Evolutionary conservation across 176 grass and related monocot genomes (phyloP), one percentile per base, ranked within the genome.

Genomic region (Pharus latifolius): DNA sequence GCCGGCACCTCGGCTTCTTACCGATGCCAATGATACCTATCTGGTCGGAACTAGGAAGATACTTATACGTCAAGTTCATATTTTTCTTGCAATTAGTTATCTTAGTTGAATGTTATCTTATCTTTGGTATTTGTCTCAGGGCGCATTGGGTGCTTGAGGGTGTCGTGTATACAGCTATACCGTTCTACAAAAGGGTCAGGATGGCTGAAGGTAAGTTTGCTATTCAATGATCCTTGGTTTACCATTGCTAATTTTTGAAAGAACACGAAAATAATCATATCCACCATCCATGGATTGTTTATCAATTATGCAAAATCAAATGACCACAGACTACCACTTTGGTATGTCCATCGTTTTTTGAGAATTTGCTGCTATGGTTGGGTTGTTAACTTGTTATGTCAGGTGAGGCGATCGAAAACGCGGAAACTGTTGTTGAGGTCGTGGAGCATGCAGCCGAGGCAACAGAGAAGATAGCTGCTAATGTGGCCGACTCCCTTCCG

Each of bases 371-470:
- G 7, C 15, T 25, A 50, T 23, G 19, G 14, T 37, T 45, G 42
- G 7, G 38, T 76, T 57, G 8, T 9, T 9, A 5, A 9, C 9
- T 4, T 5, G 4, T 15, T 75, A 67, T 37, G 20, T 91, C 65
- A 99, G 90, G 80, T n/a, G 80, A 80, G 56, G 18, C 61, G 5
- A 67, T 84, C 42, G 49, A 69, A 49, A 82, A 84, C 3, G 79
- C 73, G 43, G 82, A 85, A 66, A 83, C 79, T 68, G 67, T 58
- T 11, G 48, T 85, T 60, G 73, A 88, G 25, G 79, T 83, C 3
- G 70, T 95, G 60, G 90, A 91, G 67, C 81, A 78, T 32, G 69
- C 85, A 5, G 77, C 96, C 3, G 67, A 99, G 73, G 73, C 86
- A 20, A 79, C 85, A 0, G 84, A 95, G 61, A 88, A 95, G 58